Base-by-base conservation (phyloP, 2,329 filamentous ascomycete species). In the Apiospora marii region DNA sequence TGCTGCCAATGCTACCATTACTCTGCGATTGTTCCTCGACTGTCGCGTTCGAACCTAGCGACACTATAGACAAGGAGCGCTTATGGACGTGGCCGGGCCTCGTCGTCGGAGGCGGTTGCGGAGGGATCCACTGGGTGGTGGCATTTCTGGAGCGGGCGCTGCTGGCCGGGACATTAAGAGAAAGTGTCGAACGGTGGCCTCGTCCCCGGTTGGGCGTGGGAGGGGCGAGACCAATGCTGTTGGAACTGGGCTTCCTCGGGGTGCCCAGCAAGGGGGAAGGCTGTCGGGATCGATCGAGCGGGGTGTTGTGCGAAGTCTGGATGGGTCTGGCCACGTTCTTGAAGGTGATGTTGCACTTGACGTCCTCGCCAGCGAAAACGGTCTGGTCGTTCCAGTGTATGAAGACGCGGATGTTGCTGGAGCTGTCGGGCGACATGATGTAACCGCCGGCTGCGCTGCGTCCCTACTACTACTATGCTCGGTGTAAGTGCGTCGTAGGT, bases 311-410 rank as follows among this genome's bases (percentile, higher is more conserved):
- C 34, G 58, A 49, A 13, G 67, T 48, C 16, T 68, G 67, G 67
- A 68, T 68, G 51, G 84, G 84, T 69, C 88, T 80, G 58, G 90
- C 88, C 75, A 95, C 89, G 82, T 99, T 99, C 84, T 93, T 96
- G 85, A 99, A 99, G 69, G 94, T 98, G 82, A 99, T 97, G 77
- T 92, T 95, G 84, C 96, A 98, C 85, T 95, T 94, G 80, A 98
- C 90, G 80, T 98, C 93, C 87, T 99, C 96, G 83, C 96, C 96
- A 72, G 96, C 94, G 84, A 98, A 99, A 79, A 99, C 94, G 74
- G 94, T 95, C 82, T 96, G 92, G 81, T 97, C 94, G 82, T 94
- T 93, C 93, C 96, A 99, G 85, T 92, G 92, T 83, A 99, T 94
- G 82, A 96, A 98, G 83, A 98, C 96, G 83, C 95, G 93, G 82